These are phyloP conservation scores for Lentinula novae-zelandiae DNA, from an alignment of 1,284 basidiomycete genomes.

Conservation along the genomic window DNA sequence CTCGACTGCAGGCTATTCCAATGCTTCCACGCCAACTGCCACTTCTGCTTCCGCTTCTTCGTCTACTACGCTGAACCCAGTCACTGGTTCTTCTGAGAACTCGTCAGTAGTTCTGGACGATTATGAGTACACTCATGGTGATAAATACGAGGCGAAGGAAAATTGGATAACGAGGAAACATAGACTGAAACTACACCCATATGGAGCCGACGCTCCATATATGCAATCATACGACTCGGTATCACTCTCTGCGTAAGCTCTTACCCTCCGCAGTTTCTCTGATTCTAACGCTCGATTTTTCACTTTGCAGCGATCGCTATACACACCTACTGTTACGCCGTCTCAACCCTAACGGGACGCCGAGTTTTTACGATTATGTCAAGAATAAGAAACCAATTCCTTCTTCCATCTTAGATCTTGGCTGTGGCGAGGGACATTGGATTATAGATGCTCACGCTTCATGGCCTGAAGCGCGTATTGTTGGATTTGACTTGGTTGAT, in stretches of 20 bases:
- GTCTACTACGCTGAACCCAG: not conserved
- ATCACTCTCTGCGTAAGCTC: slow-evolving; percentile 54
- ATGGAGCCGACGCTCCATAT: slow-evolving; percentile 48
- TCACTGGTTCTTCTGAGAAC: not conserved
- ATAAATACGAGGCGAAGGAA: slow-evolving; percentile 18
- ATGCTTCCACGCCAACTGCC: not conserved
- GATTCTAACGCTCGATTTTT: slow-evolving; percentile 9
- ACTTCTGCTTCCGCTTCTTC: not conserved
- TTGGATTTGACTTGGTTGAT: slow-evolving; percentile 64
- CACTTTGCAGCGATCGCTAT: slow-evolving; percentile 47
- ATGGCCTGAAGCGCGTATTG: slow-evolving; percentile 58
- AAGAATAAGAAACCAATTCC: slow-evolving; percentile 42
- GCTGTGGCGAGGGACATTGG: slow-evolving; percentile 70
- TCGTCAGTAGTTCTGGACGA: not conserved
- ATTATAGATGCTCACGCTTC: slow-evolving; percentile 48
- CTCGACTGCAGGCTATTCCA: slow-evolving; percentile 2
- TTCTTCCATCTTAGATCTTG: slow-evolving; percentile 59
- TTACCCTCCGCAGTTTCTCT: not conserved
- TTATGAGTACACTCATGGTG: slow-evolving; percentile 3
- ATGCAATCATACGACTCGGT: slow-evolving; percentile 61
- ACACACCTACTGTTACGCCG: slow-evolving; percentile 49
- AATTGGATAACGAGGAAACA: slow-evolving; percentile 32
- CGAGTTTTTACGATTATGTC: slow-evolving; percentile 53
- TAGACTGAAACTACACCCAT: slow-evolving; percentile 50
- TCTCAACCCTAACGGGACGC: slow-evolving; percentile 44